Conservation (phyloP, 2,329 filamentous ascomycete species). For the Talaromyces verruculosus region DNA sequence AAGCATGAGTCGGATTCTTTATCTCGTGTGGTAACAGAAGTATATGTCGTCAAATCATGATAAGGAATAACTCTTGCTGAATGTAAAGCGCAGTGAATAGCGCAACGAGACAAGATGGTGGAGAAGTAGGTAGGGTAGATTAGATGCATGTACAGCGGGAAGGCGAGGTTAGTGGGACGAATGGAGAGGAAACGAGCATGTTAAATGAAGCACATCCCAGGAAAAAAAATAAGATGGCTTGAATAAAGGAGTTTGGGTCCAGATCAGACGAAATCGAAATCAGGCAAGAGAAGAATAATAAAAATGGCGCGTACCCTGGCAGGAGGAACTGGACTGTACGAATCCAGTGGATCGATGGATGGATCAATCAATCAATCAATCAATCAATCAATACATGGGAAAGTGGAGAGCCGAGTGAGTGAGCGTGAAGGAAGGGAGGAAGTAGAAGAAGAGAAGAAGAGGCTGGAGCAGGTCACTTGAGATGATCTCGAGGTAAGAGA, state of each 20-base stretch:
- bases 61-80: not conserved
- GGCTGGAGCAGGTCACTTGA: conserved; percentile 6
- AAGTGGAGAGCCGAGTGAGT: conserved; percentile 3
- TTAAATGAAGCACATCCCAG: conserved; percentile 17
- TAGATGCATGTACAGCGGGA: conserved; percentile 22
- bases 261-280: conserved; percentile 25
- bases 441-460: conserved; percentile 3
- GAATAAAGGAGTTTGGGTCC: conserved; percentile 15
- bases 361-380: conserved; percentile 18
- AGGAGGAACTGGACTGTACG: conserved; percentile 11
- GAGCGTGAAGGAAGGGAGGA: conserved; percentile 3
- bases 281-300: conserved; percentile 18
- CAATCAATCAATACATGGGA: conserved; percentile 14
- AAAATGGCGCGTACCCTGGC: conserved; percentile 14
- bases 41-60: not conserved
- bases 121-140: conserved; percentile 18
- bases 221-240: conserved; percentile 17
- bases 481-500: conserved; percentile 2
- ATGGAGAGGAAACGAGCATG: conserved; percentile 20
- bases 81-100: conserved; percentile 23
- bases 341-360: conserved; percentile 20
- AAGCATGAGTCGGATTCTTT: not conserved
- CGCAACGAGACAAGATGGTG: conserved; percentile 24
- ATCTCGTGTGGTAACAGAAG: not conserved
- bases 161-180: conserved; percentile 18